A percentile compares a stretch with the other conserved stretches of the same genome.
Evolutionary conservation across 2,329 filamentous ascomycete species (phyloP).

Genomic region (Hymenoscyphus repandus): DNA sequence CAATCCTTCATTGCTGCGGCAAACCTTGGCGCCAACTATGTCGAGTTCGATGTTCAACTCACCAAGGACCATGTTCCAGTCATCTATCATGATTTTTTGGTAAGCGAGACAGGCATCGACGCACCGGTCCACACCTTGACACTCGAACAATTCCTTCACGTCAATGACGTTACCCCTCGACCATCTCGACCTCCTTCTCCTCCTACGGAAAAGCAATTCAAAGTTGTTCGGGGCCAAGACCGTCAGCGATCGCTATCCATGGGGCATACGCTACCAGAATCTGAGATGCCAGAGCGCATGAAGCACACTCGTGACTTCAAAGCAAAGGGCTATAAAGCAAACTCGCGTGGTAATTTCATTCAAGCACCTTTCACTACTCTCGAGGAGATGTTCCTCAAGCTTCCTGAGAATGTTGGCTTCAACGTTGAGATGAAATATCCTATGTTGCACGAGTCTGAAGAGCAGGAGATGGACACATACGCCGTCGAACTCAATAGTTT

Average conservation of each 20-base stretch:
- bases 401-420: constrained; percentile 82
- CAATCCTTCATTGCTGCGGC: constrained; percentile 94
- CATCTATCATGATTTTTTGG: constrained; percentile 97
- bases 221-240: constrained; percentile 24
- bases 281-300: constrained; percentile 69
- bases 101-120: constrained; percentile 96
- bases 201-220: constrained; percentile 23
- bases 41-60: constrained; percentile 84
- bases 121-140: constrained; percentile 94
- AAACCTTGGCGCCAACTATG: constrained; percentile 76
- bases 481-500: constrained; percentile 95
- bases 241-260: constrained; percentile 33
- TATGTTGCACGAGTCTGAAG: constrained; percentile 92
- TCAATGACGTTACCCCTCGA: constrained; percentile 48
- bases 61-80: constrained; percentile 99
- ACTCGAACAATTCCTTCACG: constrained; percentile 89
- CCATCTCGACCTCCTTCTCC: constrained; percentile 44
- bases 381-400: constrained; percentile 82
- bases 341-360: constrained; percentile 89
- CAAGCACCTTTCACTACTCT: constrained; percentile 94
- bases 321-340: constrained; percentile 90
- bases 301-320: constrained; percentile 97
- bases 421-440: constrained; percentile 99
- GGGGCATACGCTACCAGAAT: constrained; percentile 22
- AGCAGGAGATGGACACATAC: constrained; percentile 95